Percentiles rank a stretch among this genome's conserved stretches.
Evolutionary conservation across 2,329 filamentous ascomycete genomes (phyloP).

Genomic region (Chrysosphaeria jannelii): DNA sequence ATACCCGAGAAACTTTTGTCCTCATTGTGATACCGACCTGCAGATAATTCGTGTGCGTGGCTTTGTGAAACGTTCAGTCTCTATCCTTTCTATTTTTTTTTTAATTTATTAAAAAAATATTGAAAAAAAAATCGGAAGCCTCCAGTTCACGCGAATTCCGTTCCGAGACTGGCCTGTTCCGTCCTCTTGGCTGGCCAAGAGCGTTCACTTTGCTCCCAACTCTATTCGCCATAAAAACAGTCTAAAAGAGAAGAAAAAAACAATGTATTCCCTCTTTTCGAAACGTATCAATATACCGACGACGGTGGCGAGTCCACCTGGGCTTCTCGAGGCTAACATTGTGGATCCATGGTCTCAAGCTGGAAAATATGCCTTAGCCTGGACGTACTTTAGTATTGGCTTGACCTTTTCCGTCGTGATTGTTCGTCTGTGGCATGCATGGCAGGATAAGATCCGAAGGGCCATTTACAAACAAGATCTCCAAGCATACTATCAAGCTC

Average conservation of each 20-base stretch:
- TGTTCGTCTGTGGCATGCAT: slow-evolving; percentile 58
- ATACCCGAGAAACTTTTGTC: no score
- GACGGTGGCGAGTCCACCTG: slow-evolving; percentile 26
- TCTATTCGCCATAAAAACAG: no score
- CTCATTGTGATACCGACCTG: no score
- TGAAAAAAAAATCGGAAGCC: not conserved
- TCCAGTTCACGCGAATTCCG: no score
- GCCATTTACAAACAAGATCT: slow-evolving; percentile 66
- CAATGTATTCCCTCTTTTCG: no score
- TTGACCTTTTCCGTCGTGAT: slow-evolving; percentile 35
- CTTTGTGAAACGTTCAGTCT: no score
- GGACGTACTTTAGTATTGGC: slow-evolving; percentile 63
- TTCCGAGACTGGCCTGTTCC: no score
- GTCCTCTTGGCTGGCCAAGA: no score
- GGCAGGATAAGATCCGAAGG: slow-evolving; percentile 78
- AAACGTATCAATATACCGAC: slow-evolving; percentile 30
- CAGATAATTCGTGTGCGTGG: no score
- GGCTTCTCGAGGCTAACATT: slow-evolving; percentile 28
- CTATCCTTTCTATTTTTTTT: not conserved
- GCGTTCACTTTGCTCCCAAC: no score
- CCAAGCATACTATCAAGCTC: slow-evolving; percentile 27
- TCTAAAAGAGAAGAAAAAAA: no score
- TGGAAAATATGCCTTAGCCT: slow-evolving; percentile 62
- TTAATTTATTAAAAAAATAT: not conserved
- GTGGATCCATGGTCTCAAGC: slow-evolving; percentile 56